Evolutionary conservation across 257 asterid species (phyloP), one percentile per base, ranked within the genome.

Genomic region (Handroanthus guayacan): DNA sequence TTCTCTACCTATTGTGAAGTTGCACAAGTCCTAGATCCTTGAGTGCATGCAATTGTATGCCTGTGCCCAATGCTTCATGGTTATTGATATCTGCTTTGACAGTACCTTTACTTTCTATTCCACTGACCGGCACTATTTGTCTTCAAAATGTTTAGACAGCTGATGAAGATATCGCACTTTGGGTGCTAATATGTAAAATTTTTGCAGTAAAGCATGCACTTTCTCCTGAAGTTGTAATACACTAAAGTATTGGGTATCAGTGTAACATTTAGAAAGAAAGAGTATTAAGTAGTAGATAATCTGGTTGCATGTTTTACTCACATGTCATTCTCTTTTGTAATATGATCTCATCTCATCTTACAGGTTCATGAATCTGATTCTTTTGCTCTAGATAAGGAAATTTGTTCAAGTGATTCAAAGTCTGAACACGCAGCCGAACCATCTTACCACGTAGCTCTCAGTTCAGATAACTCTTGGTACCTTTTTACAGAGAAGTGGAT

Each of bases 381-480:
- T 61, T 92, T 92, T 82, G 87, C 89, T n/a, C 68, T 87, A 69
- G 79, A 79, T 60, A 82, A 69, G 71, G 87, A 79, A 80, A 81
- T 47, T 76, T 39, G 64, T 72, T 64, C 68, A 57, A 82, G 77
- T 64, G 90, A 81, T 67, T 34, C 48, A 48, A 79, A 79, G 56
- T 64, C 83, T 66, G 86, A 78, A 70, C 77, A 81, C 73, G 81
- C 82, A 65, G 74, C 74, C 34, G 74, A 80, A 78, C 97, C 89
- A 74, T 91, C 94, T 57, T 95, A 92, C 84, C 92, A 95, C 64
- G 89, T 93, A 75, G 98, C 98, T 69, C 95, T 95, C 37, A 92
- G 99, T 84, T 95, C 99, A 65, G 99, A 95, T 84, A 95, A 95
- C 79, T 92, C 98, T 36, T 95, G 99, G 99, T 91, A 92, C 84